Conservation (phyloP, 768 basidiomycete species). For the Rossbeevera mucosa region DNA sequence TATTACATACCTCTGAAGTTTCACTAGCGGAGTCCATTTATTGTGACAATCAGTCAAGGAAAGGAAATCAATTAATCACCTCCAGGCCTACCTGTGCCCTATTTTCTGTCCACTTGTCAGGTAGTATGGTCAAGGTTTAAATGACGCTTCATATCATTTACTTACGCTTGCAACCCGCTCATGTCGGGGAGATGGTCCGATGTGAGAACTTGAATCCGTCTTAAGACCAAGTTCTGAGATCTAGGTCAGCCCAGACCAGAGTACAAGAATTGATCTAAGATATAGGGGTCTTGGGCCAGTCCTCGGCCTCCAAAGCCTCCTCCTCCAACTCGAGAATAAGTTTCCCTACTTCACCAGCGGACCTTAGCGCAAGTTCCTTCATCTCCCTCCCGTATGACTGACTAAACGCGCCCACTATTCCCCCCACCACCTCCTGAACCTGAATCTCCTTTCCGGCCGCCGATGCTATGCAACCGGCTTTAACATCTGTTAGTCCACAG, state of each 20-base stretch:
- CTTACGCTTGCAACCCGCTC: background rate
- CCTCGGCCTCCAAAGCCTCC: slow-evolving; percentile 39
- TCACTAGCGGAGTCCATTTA: background rate
- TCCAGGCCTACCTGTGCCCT: background rate
- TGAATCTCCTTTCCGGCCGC: slow-evolving; percentile 37
- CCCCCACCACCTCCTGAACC: slow-evolving; percentile 50
- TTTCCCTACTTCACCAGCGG: slow-evolving; percentile 44
- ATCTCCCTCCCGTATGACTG: slow-evolving; percentile 46
- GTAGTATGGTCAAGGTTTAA: background rate
- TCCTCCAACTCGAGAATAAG: slow-evolving; percentile 46
- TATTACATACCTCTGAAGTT: background rate
- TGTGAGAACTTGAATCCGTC: background rate
- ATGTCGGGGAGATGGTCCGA: background rate
- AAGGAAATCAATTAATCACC: background rate
- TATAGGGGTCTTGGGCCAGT: slow-evolving; percentile 33
- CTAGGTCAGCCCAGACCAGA: background rate
- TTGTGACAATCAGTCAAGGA: background rate
- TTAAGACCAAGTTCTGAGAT: background rate
- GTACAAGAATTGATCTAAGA: background rate
- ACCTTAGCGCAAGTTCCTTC: slow-evolving; percentile 37
- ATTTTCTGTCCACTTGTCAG: background rate
- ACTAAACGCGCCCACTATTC: slow-evolving; percentile 47
- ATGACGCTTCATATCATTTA: background rate
- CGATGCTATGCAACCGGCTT: slow-evolving; percentile 61
- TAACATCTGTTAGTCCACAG: slow-evolving; percentile 84